Evolutionary conservation across 495 filamentous ascomycete genomes (phyloP).

Genomic region (Penicillium malachiteum): DNA sequence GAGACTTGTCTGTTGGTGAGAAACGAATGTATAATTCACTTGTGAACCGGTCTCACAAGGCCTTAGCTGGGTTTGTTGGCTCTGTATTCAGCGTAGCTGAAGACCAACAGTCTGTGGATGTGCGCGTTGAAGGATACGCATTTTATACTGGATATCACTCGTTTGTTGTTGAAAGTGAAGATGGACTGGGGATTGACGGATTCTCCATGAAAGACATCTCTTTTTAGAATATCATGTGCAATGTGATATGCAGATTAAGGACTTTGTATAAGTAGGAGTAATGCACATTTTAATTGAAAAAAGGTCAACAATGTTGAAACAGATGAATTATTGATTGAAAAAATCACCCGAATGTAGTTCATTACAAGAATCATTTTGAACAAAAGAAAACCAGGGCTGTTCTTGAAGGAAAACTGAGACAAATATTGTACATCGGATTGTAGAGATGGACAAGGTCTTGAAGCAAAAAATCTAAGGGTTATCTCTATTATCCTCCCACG

Average conservation of each 20-base stretch:
- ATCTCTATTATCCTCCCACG: slow-evolving; percentile 38
- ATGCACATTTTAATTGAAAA: too few species aligned
- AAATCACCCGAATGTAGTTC: not conserved
- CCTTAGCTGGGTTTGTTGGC: slow-evolving; percentile 15
- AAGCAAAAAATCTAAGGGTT: slow-evolving; percentile 36
- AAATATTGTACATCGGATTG: slow-evolving; percentile 35
- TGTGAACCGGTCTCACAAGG: slow-evolving; percentile 9
- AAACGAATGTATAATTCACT: slow-evolving; percentile 25
- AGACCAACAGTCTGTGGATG: slow-evolving; percentile 4
- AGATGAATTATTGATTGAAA: not conserved
- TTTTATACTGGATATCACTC: slow-evolving; percentile 18
- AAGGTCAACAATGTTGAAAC: not conserved
- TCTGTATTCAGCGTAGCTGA: slow-evolving; percentile 7
- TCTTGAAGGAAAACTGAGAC: slow-evolving; percentile 32
- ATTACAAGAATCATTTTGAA: slow-evolving; percentile 5
- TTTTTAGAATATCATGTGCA: too few species aligned
- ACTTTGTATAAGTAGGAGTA: too few species aligned
- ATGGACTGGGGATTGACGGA: slow-evolving; percentile 12
- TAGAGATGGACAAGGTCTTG: slow-evolving; percentile 29
- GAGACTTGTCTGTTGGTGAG: slow-evolving; percentile 6
- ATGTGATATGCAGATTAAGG: too few species aligned
- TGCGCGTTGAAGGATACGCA: slow-evolving; percentile 13
- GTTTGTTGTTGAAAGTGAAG: slow-evolving; percentile 15
- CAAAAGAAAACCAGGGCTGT: slow-evolving; percentile 29
- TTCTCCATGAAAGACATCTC: slow-evolving; percentile 12